Conservation (phyloP, 176 grass and related monocot species). For the Poa pratensis region DNA sequence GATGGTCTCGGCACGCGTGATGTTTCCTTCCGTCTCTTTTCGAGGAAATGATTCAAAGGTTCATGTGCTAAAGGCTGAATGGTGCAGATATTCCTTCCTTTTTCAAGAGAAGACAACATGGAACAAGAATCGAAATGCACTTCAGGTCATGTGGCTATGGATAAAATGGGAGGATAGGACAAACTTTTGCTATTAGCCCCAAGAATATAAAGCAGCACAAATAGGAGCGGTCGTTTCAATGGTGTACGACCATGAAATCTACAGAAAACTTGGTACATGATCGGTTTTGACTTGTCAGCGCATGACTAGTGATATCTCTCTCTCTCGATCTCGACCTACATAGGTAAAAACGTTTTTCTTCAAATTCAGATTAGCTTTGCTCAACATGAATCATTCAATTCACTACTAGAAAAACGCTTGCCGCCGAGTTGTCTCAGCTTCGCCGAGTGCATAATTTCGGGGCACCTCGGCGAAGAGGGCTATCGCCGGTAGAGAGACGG, state of each 20-base stretch:
- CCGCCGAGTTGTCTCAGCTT: too few relatives aligned
- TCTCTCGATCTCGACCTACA: too few relatives aligned
- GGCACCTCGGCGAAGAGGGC: too few relatives aligned
- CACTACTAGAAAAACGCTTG: too few relatives aligned
- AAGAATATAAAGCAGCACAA: constrained; percentile 40
- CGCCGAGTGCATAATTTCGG: too few relatives aligned
- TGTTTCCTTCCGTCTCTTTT: constrained; percentile 37
- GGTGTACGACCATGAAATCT: constrained; percentile 43
- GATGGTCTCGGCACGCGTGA: constrained; percentile 36
- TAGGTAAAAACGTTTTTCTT: too few relatives aligned
- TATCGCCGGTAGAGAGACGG: too few relatives aligned
- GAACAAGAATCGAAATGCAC: constrained; percentile 26
- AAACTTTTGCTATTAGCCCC: constrained; percentile 47
- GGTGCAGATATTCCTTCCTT: constrained; percentile 38
- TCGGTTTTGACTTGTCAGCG: not conserved
- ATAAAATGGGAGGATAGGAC: constrained; percentile 41
- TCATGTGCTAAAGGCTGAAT: constrained; percentile 53
- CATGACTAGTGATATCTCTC: not conserved
- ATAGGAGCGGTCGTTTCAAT: constrained; percentile 38
- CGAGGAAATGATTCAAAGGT: constrained; percentile 40
- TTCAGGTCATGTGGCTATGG: constrained; percentile 40
- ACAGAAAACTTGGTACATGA: constrained; percentile 34
- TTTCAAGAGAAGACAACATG: constrained; percentile 46
- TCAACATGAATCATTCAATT: too few relatives aligned
- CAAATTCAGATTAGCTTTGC: too few relatives aligned